Evolutionary conservation across 352 stramenopile species (phyloP), one percentile per base, ranked within the genome.

Genomic region (Globisporangium ultimum): DNA sequence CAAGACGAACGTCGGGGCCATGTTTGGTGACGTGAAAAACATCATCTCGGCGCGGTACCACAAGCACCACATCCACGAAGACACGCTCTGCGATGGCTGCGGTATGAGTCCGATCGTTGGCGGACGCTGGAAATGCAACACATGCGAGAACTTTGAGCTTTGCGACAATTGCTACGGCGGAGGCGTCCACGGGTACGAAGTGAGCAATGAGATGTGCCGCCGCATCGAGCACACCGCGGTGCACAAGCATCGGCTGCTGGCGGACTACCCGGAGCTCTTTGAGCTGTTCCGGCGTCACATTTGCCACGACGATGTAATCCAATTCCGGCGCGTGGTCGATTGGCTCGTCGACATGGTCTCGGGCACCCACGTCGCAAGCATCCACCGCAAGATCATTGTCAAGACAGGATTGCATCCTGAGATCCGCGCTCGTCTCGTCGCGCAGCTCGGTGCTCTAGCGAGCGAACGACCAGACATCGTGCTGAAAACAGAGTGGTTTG

Each of bases 11-110:
- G 70, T 86, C 3, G 71, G 68, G 1, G 48, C 56, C n/a, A 70
- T 90, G 55, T 58, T 90, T 22, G 80, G 74, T 11, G 77, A 86
- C 48, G 77, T 89, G 17, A 88, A 86, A 63, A 88, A 42, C 10
- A 66, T 71, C 13, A 24, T 87, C 3, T 76, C 67, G 24, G 70
- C 66, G 41, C 74, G 74, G 8, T 82, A 79, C 40, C 65, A 88
- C 57, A 83, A 87, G 62, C 73, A 87, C 45, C 68, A 87, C 42
- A 73, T 94, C 20, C 78, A 94, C 65, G 78, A 88, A 60, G 76
- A 94, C 58, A 82, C 84, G 48, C 63, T 94, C 45, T 94, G 84
- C 53, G 78, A 91, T 56, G 82, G 84, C 24, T 94, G 84, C 48
- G 84, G 84, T 32, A 76, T 86, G 68, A 84, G 73, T 38, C 84